Evolutionary conservation across 345 rosid species (phyloP).

Genomic region (Lepidium aucheri): DNA sequence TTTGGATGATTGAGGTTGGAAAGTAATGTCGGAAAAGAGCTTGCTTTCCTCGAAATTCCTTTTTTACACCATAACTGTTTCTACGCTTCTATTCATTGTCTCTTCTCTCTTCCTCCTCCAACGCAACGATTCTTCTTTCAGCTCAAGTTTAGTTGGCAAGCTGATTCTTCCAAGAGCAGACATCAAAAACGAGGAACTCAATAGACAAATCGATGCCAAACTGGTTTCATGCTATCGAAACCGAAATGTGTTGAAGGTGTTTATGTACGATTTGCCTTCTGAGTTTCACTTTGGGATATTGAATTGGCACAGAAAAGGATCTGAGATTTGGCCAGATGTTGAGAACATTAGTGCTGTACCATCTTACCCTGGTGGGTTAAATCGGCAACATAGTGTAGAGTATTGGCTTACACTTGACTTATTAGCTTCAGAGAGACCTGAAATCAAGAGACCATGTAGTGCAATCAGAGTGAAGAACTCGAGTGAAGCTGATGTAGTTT

Average conservation of each 20-base stretch:
- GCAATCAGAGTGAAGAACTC: slow-evolving; percentile 69
- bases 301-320: slow-evolving; percentile 58
- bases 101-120: slow-evolving; percentile 60
- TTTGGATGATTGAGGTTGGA: slow-evolving; percentile 6
- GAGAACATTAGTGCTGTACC: slow-evolving; percentile 37
- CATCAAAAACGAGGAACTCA: slow-evolving; percentile 30
- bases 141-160: slow-evolving; percentile 52
- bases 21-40: slow-evolving; percentile 51
- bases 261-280: slow-evolving; percentile 72
- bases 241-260: slow-evolving; percentile 47
- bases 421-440: slow-evolving; percentile 48
- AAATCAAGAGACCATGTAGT: slow-evolving; percentile 41
- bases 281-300: slow-evolving; percentile 82
- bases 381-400: slow-evolving; percentile 85
- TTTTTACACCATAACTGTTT: slow-evolving; percentile 45
- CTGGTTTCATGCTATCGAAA: slow-evolving; percentile 20
- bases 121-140: slow-evolving; percentile 38
- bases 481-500: slow-evolving; percentile 73
- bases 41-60: slow-evolving; percentile 46
- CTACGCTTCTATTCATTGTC: slow-evolving; percentile 42
- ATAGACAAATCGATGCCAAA: slow-evolving; percentile 13
- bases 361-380: slow-evolving; percentile 73
- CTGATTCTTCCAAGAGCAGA: slow-evolving; percentile 49
- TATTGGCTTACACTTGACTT: slow-evolving; percentile 93
- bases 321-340: slow-evolving; percentile 60